phyloP scores from a whole-genome alignment of 108 stramenopile genomes.

The Thalassiosira profunda region DNA sequence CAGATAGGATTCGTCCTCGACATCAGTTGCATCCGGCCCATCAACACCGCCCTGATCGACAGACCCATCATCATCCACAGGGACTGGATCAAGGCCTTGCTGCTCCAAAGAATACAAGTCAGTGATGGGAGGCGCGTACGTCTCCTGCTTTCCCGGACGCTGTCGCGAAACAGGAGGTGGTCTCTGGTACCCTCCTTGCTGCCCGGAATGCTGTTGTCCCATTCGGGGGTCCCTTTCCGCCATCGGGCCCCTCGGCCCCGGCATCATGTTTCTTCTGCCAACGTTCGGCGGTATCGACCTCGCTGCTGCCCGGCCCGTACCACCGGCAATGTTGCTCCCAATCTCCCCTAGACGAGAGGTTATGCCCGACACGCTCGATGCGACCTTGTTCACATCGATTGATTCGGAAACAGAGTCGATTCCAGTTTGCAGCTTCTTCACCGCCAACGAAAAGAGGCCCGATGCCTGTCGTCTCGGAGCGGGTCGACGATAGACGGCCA shows the following conservation, averaged over 20 bases:
- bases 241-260: background rate
- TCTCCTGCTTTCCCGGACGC: too few species aligned
- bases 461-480: background rate
- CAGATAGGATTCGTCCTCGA: conserved; percentile 7
- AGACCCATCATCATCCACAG: background rate
- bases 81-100: too few species aligned
- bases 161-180: background rate
- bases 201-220: background rate
- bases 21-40: conserved; percentile 1
- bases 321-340: conserved; percentile 16
- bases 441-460: conserved; percentile 24
- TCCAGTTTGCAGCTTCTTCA: conserved; percentile 34
- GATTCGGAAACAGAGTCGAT: conserved; percentile 39
- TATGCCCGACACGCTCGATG: conserved; percentile 40
- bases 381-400: conserved; percentile 32
- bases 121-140: conserved; percentile 48
- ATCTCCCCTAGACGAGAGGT: conserved; percentile 46
- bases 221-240: background rate
- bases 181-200: background rate
- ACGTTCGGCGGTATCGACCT: conserved; percentile 1
- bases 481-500: background rate
- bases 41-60: background rate
- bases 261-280: too few species aligned
- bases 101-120: conserved; percentile 36
- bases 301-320: background rate